A percentile compares a stretch with the other conserved stretches of the same genome.
These are phyloP conservation scores for Chalaropsis thielavioides DNA, from an alignment of 2,329 filamentous ascomycete genomes.

Conservation along the genomic window DNA sequence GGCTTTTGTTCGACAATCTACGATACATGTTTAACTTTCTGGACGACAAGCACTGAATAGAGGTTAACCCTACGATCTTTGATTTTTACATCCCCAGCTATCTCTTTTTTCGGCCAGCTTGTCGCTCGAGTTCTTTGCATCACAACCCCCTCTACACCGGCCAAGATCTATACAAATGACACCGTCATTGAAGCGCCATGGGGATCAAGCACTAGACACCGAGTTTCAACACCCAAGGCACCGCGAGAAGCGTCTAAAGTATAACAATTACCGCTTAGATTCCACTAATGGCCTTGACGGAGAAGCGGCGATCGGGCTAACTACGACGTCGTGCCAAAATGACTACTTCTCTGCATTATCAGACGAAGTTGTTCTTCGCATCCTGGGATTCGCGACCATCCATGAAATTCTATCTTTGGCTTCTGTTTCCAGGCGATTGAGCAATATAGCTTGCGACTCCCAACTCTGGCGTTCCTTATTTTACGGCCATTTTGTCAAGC, in stretches of 20 bases:
- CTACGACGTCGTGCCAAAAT: not conserved
- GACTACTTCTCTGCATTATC: slow-evolving; percentile 56
- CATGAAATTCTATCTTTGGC: slow-evolving; percentile 48
- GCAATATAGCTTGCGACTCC: slow-evolving; percentile 58
- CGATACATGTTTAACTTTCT: no score
- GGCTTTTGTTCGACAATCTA: no score
- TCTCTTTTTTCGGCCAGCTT: not conserved
- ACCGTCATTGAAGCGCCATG: not conserved
- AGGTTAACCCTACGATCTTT: no score
- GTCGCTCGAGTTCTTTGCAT: not conserved
- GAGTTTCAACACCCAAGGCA: not conserved
- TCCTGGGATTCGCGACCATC: slow-evolving; percentile 63
- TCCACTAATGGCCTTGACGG: not conserved
- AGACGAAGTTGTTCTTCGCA: slow-evolving; percentile 75
- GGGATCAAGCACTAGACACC: not conserved
- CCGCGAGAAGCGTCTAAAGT: not conserved
- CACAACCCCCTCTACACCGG: not conserved
- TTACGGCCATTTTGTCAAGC: slow-evolving; percentile 16
- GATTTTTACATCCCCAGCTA: not conserved
- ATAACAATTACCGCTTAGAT: not conserved
- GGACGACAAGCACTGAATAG: no score
- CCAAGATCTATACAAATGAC: not conserved
- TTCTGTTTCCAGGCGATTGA: slow-evolving; percentile 61
- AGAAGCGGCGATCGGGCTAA: no score
- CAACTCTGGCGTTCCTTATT: slow-evolving; percentile 87